These are phyloP conservation scores for Buddleja alternifolia DNA, from an alignment of 257 asterid species.

Conservation along the genomic window DNA sequence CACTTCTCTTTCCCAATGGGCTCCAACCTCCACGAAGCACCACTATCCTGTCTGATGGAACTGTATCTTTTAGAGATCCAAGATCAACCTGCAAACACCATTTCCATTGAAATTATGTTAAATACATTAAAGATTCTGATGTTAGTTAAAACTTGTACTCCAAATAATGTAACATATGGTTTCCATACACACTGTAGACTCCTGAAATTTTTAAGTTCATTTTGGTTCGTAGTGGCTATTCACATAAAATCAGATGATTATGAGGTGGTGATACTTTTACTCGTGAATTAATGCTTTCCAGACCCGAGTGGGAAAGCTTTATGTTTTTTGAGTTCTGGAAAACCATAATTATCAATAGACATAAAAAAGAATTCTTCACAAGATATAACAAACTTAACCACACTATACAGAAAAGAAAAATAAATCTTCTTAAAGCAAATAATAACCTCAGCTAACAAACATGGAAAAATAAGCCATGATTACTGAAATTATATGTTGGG, in stretches of 20 bases:
- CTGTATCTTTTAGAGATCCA: conserved; percentile 86
- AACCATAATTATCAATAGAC: not conserved
- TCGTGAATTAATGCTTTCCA: no score
- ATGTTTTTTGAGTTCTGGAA: not conserved
- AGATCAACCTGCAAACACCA: conserved; percentile 74
- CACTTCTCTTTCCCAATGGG: conserved; percentile 67
- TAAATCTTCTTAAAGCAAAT: not conserved
- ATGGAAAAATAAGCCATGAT: conserved; percentile 3
- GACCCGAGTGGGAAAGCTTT: not conserved
- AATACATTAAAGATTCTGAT: not conserved
- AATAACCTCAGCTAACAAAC: not conserved
- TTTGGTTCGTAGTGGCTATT: not conserved
- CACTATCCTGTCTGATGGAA: conserved; percentile 85
- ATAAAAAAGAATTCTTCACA: not conserved
- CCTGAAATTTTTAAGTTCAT: not conserved
- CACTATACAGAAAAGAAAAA: not conserved
- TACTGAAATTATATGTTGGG: no score
- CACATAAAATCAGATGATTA: not conserved
- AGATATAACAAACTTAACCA: not conserved
- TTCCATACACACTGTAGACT: not conserved
- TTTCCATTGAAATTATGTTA: conserved; percentile 12
- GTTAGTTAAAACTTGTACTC: not conserved
- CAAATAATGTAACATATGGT: not conserved
- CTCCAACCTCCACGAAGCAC: conserved; percentile 79
- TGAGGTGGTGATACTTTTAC: no score